Evolutionary conservation across 768 basidiomycete species (phyloP).

Genomic region (Psilocybe tampanensis): DNA sequence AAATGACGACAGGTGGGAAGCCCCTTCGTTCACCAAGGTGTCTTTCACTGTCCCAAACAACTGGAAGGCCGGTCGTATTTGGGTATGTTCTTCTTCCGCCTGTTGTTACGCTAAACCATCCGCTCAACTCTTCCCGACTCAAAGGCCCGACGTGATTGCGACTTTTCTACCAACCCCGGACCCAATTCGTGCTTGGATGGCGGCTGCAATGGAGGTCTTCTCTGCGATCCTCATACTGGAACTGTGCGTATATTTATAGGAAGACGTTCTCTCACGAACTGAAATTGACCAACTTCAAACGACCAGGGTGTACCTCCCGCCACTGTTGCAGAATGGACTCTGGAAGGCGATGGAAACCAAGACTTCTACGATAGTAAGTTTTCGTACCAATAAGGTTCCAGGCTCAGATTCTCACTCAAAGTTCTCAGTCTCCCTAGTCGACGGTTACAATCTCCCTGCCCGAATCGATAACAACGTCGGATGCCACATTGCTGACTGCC

Average conservation of each 20-base stretch:
- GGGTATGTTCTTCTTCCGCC: slow-evolving; percentile 33
- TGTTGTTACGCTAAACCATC: not conserved
- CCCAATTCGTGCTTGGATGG: slow-evolving; percentile 65
- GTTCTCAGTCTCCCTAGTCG: slow-evolving; percentile 60
- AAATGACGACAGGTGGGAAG: slow-evolving; percentile 40
- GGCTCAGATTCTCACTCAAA: not conserved
- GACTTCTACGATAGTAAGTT: slow-evolving; percentile 65
- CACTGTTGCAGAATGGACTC: slow-evolving; percentile 69
- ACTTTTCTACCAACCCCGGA: slow-evolving; percentile 56
- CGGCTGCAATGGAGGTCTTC: slow-evolving; percentile 70
- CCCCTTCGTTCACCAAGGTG: slow-evolving; percentile 36
- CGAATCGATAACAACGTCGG: slow-evolving; percentile 56
- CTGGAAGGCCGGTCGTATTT: slow-evolving; percentile 67
- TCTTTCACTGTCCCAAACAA: slow-evolving; percentile 59
- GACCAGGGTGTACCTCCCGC: slow-evolving; percentile 65
- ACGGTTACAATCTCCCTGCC: slow-evolving; percentile 67
- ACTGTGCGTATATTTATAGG: slow-evolving; percentile 36
- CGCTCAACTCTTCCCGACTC: not conserved
- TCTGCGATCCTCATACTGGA: slow-evolving; percentile 53
- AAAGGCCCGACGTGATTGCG: slow-evolving; percentile 66
- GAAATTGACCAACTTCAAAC: slow-evolving; percentile 1
- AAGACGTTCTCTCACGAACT: not conserved
- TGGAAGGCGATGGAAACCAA: slow-evolving; percentile 39
- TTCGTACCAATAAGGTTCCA: not conserved
- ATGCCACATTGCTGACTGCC: slow-evolving; percentile 58